Base-by-base conservation (phyloP, 192 early-diverging fungal species). In the Blastocladiella britannica region DNA sequence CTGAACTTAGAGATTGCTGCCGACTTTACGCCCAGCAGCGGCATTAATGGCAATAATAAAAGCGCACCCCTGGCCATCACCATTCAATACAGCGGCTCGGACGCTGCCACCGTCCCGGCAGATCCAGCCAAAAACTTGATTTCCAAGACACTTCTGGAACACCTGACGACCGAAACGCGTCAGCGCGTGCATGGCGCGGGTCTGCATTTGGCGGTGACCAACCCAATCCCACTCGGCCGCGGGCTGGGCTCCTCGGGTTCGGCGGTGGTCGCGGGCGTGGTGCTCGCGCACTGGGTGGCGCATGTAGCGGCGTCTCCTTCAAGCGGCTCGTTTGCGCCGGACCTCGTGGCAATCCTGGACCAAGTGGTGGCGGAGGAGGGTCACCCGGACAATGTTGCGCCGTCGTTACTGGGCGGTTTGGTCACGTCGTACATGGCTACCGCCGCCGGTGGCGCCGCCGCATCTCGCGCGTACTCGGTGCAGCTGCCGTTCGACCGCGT, bases 371-470 rank as follows among this genome's bases (percentile, higher is more conserved):
- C 86, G 73, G 83, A 95, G 23, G 95, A 99, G 70, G 86, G 87
- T 53, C 95, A 99, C 62, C 95, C 95, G 1, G 95, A 99, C 58
- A 99, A 99, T 68, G 87, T 94, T 1, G 82, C 93, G 1, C 89
- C 92, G 6, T 85, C 89, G 18, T 69, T 99, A 25, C 76, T 94
- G 28, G 95, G 95, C 57, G 93, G 93, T 12, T 94, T 95, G 70
- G 80, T 93, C 7, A 85, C 87, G 25, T 82, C 82, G 56, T 97
- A 93, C 65, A 62, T 88, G 62, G 61, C 77, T 5, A 78, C 83
- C 51, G 53, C 65, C 6, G 54, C 55, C 37, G 55, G 54, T 77
- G 58, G 61, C 63, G 4, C 60, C 67, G n/a, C 59, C 65, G 18
- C 61, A 66, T 7, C 26, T 20, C 15, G 28, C 61, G 52, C 56